These are phyloP conservation scores for Chondrostereum purpureum DNA, from an alignment of 1,284 basidiomycete genomes.

Conservation along the genomic window DNA sequence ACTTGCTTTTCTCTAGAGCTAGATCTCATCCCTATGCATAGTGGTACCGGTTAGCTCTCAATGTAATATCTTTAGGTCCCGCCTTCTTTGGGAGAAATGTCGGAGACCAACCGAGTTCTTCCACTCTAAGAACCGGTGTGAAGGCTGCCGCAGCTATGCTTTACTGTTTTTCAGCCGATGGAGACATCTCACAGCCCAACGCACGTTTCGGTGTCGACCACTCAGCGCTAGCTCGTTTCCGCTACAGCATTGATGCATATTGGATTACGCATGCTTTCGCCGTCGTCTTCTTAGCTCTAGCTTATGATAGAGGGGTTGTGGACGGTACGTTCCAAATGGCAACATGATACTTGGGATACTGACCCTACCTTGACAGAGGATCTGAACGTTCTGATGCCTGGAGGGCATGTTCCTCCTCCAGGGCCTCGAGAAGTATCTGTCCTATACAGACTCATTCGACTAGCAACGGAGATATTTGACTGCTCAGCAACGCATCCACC, in stretches of 20 bases:
- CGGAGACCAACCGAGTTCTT: constrained; percentile 2
- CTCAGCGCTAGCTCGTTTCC: constrained; percentile 1
- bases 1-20: background rate
- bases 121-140: constrained; percentile 2
- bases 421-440: constrained; percentile 5
- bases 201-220: background rate
- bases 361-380: constrained; percentile 1
- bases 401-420: background rate
- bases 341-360: too few species aligned
- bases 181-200: background rate
- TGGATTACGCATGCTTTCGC: constrained; percentile 11
- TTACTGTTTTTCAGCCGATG: background rate
- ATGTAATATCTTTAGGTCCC: constrained; percentile 9
- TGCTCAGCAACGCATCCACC: constrained; percentile 3
- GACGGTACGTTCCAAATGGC: constrained; percentile 5
- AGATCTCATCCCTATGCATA: background rate
- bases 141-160: constrained; percentile 9
- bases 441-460: constrained; percentile 4
- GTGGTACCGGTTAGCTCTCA: constrained; percentile 9
- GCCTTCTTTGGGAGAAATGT: constrained; percentile 1
- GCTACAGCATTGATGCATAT: constrained; percentile 8
- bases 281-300: constrained; percentile 8
- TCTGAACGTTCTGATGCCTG: constrained; percentile 1
- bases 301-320: constrained; percentile 9
- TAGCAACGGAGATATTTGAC: constrained; percentile 9